Evolutionary conservation across 176 grass and related monocot genomes (phyloP).

Genomic region (Carex littledalei): DNA sequence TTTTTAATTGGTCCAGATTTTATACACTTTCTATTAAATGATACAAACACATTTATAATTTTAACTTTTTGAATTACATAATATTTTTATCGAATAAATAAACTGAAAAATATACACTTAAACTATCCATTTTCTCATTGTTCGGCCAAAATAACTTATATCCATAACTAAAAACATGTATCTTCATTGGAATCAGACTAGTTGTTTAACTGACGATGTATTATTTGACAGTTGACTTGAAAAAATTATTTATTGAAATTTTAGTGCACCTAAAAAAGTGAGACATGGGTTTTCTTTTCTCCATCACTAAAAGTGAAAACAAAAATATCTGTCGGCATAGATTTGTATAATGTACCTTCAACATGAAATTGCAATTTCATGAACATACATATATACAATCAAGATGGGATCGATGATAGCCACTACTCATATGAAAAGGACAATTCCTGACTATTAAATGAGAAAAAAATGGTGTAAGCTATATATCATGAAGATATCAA

Average conservation of each 20-base stretch:
- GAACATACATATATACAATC: background rate
- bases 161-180: background rate
- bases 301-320: background rate
- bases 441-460: background rate
- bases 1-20: background rate
- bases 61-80: too few species aligned
- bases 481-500: background rate
- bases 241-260: background rate
- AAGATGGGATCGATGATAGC: background rate
- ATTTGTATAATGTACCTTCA: background rate
- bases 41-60: background rate
- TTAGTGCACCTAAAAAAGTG: background rate
- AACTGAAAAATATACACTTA: too few species aligned
- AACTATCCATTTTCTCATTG: background rate
- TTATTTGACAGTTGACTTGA: background rate
- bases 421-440: background rate
- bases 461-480: background rate
- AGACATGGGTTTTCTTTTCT: background rate
- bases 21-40: background rate
- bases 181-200: background rate
- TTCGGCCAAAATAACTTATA: background rate
- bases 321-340: background rate
- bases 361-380: background rate
- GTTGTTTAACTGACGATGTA: background rate
- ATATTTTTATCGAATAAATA: too few species aligned